Evolutionary conservation across 202 grass and related monocot genomes (phyloP).

Genomic region (Setaria viridis): DNA sequence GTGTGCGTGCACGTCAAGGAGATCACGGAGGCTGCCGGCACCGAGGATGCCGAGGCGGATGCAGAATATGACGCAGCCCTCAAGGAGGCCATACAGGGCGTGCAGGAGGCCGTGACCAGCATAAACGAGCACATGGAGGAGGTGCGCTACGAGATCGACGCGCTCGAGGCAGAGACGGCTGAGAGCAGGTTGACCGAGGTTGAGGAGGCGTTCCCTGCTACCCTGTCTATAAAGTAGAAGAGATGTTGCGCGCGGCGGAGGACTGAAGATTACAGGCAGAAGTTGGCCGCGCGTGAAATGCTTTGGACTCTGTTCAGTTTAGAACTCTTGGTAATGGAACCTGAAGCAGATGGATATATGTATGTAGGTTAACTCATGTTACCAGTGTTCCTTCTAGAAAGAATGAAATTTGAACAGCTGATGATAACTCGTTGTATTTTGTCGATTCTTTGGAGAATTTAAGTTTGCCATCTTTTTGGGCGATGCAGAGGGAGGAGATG

Average conservation of each 20-base stretch:
- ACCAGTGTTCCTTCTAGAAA: background rate
- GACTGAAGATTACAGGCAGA: background rate
- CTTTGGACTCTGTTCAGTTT: background rate
- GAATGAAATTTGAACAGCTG: background rate
- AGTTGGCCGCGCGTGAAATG: background rate
- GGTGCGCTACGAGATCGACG: slow-evolving; percentile 79
- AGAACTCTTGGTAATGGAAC: background rate
- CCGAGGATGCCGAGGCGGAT: slow-evolving; percentile 78
- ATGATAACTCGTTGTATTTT: background rate
- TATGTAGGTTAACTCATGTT: background rate
- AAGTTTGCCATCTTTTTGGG: background rate
- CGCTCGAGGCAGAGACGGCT: slow-evolving; percentile 53
- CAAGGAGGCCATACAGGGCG: slow-evolving; percentile 82
- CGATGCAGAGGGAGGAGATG: background rate
- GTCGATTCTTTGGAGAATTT: background rate
- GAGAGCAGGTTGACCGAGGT: slow-evolving; percentile 36
- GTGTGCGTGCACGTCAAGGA: slow-evolving; percentile 76
- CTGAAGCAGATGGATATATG: background rate
- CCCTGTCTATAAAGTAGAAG: slow-evolving; percentile 44
- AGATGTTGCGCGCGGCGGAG: background rate
- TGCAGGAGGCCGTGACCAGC: slow-evolving; percentile 76
- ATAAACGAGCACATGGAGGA: slow-evolving; percentile 94
- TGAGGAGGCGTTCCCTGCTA: slow-evolving; percentile 43
- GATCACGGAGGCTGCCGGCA: slow-evolving; percentile 79
- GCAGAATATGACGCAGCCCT: slow-evolving; percentile 68